These are phyloP conservation scores for Rehmannia glutinosa DNA, from an alignment of 257 asterid genomes.

Conservation along the genomic window DNA sequence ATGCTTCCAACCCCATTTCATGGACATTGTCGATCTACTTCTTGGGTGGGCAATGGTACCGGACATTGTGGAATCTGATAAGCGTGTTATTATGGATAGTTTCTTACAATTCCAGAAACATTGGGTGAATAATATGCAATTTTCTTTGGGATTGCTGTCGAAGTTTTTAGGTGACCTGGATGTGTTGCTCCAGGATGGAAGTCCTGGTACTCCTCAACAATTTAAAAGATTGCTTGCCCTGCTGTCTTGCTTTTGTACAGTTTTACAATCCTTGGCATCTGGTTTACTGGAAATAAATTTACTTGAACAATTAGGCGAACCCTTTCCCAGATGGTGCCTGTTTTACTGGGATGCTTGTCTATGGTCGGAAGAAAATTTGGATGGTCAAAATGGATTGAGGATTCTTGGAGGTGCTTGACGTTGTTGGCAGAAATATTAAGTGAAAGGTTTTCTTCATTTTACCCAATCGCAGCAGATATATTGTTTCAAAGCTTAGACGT, in stretches of 20 bases:
- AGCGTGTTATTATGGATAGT: constrained; percentile 86
- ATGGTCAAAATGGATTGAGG: constrained; percentile 93
- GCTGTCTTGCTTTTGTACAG: constrained; percentile 84
- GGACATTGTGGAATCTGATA: constrained; percentile 69
- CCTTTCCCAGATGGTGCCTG: constrained; percentile 91
- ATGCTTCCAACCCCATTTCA: constrained; percentile 94
- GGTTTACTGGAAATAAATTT: constrained; percentile 92
- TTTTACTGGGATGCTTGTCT: constrained; percentile 71
- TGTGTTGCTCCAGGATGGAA: constrained; percentile 76
- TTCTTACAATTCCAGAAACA: constrained; percentile 96
- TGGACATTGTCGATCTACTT: constrained; percentile 91
- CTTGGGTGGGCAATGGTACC: constrained; percentile 99
- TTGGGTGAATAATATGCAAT: constrained; percentile 97
- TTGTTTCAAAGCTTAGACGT: constrained; percentile 81
- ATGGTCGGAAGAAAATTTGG: constrained; percentile 88
- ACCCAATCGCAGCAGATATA: constrained; percentile 70
- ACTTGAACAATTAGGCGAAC: constrained; percentile 77
- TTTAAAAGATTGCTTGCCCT: constrained; percentile 80
- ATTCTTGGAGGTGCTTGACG: constrained; percentile 98
- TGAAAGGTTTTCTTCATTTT: constrained; percentile 74
- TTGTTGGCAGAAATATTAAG: constrained; percentile 94
- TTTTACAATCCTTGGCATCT: constrained; percentile 90
- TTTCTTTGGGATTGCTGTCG: constrained; percentile 83
- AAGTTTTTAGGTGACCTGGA: constrained; percentile 98
- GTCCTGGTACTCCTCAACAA: constrained; percentile 78